A percentile compares a stretch with the other conserved stretches of the same genome.
Evolutionary conservation across 129 eudicot species (phyloP).

Genomic region (Flaveria brownii): DNA sequence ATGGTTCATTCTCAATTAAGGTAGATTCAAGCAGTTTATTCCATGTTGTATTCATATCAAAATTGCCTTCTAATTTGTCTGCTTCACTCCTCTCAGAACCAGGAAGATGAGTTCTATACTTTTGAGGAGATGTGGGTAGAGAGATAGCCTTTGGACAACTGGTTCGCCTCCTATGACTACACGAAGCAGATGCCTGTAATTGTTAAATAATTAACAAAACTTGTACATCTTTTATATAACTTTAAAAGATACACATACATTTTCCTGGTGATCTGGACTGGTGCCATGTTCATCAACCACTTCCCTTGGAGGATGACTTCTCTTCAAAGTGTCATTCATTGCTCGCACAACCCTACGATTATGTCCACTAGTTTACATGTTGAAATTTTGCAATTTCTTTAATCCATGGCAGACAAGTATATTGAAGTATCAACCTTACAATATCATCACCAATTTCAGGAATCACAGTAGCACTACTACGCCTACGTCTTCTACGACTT

Average conservation of each 20-base stretch:
- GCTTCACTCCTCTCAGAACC: conserved; percentile 45
- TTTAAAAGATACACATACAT: conserved; percentile 25
- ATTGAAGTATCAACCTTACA: conserved; percentile 59
- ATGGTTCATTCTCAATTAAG: conserved; percentile 48
- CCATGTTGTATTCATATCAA: conserved; percentile 53
- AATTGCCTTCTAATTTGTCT: conserved; percentile 36
- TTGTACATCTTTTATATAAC: neutral
- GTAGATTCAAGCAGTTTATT: conserved; percentile 61
- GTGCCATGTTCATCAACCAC: conserved; percentile 42
- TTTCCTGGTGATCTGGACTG: conserved; percentile 50
- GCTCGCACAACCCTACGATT: conserved; percentile 77
- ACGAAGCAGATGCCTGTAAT: conserved; percentile 39
- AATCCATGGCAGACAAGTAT: neutral
- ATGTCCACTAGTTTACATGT: neutral
- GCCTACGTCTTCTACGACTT: conserved; percentile 65
- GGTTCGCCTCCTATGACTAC: conserved; percentile 40
- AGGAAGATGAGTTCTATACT: conserved; percentile 37
- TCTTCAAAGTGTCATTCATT: conserved; percentile 71
- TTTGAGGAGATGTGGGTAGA: conserved; percentile 78
- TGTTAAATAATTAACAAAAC: conserved; percentile 12
- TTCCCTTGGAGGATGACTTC: conserved; percentile 54
- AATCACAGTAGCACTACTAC: conserved; percentile 62
- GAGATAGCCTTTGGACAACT: conserved; percentile 67
- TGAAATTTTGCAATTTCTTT: neutral
- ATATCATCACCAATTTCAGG: conserved; percentile 91